These are phyloP conservation scores for Aureobasidium sp. DNA, from an alignment of 2,329 filamentous ascomycete species.

Conservation along the genomic window DNA sequence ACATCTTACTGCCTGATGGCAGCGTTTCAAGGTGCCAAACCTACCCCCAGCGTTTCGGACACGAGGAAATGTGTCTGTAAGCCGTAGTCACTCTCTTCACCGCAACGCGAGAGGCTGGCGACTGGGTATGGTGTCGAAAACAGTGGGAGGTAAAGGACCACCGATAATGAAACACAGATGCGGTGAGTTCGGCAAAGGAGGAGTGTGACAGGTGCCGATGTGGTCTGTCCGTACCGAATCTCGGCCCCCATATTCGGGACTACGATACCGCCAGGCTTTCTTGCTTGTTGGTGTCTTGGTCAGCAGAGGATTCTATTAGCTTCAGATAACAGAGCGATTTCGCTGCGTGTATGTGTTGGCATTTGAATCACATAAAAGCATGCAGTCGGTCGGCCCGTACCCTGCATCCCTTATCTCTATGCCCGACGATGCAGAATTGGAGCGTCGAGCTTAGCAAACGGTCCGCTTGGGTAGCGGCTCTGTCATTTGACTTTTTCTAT, in stretches of 20 bases:
- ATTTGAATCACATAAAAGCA: slow-evolving; percentile 1
- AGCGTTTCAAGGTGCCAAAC: neutral
- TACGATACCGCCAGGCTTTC: neutral
- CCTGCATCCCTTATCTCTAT: neutral
- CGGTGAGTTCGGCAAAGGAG: neutral
- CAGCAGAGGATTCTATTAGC: neutral
- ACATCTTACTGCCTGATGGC: neutral
- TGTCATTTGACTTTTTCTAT: neutral
- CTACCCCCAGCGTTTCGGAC: neutral
- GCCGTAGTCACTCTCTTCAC: neutral
- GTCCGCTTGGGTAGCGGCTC: neutral
- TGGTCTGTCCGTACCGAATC: neutral
- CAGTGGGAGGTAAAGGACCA: neutral
- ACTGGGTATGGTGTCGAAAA: neutral
- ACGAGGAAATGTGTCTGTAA: neutral
- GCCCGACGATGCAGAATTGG: neutral
- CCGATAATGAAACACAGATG: neutral
- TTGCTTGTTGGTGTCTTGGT: neutral
- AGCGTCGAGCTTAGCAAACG: neutral
- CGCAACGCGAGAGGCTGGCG: neutral
- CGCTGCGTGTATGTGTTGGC: neutral
- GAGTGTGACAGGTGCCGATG: neutral
- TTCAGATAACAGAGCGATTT: neutral
- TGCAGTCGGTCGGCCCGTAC: neutral
- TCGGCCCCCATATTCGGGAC: neutral